phyloP scores from a whole-genome alignment of 176 grass and related monocot species.

The Eragrostis nindensis region DNA sequence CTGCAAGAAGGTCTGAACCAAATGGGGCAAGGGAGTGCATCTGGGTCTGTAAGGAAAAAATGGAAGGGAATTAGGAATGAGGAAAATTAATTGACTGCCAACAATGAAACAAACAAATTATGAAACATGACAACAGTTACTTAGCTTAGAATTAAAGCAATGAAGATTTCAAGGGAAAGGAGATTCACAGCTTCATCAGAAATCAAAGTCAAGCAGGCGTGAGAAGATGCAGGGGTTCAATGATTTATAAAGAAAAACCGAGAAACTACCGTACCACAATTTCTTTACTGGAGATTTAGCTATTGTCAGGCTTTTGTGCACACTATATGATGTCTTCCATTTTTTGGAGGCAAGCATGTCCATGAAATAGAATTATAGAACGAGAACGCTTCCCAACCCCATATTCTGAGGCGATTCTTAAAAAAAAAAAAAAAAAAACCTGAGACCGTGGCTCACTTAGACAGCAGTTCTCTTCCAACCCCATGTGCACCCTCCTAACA shows the following conservation, averaged over 20 bases:
- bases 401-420: too few relatives aligned
- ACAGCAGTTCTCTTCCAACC: too few relatives aligned
- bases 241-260: background rate
- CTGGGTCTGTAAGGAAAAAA: constrained; percentile 59
- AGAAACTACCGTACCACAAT: background rate
- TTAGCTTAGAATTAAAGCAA: constrained; percentile 1
- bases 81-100: background rate
- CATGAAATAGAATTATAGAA: too few relatives aligned
- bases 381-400: too few relatives aligned
- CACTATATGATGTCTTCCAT: too few relatives aligned
- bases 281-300: background rate
- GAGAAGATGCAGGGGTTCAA: background rate
- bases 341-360: too few relatives aligned
- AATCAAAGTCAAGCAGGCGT: background rate
- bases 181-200: background rate
- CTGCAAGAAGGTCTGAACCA: constrained; percentile 56
- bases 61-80: background rate
- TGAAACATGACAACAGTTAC: background rate
- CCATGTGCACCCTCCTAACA: too few relatives aligned
- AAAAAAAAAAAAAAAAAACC: too few relatives aligned
- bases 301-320: too few relatives aligned
- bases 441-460: too few relatives aligned
- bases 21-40: constrained; percentile 72
- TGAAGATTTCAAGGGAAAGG: background rate
- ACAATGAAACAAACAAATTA: background rate